Percentiles rank a stretch among this genome's conserved stretches.
These are phyloP conservation scores for Lathyrus sativus DNA, from an alignment of 306 rosid genomes.

Conservation along the genomic window DNA sequence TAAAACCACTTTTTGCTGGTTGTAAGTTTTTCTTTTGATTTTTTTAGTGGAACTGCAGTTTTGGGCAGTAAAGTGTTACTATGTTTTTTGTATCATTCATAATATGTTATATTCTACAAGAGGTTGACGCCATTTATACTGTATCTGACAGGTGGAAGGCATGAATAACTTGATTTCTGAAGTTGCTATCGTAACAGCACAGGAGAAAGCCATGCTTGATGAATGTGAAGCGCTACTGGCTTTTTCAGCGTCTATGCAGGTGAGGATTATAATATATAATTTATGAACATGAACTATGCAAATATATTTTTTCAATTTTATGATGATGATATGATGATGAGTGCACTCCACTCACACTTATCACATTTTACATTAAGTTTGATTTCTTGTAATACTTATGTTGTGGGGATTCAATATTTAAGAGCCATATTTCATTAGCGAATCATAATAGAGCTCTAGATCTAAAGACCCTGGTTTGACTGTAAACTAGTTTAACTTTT, in stretches of 20 bases:
- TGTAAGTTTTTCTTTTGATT: constrained; percentile 31
- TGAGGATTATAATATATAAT: constrained; percentile 40
- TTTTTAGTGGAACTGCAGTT: constrained; percentile 17
- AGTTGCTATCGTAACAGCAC: constrained; percentile 73
- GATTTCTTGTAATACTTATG: constrained; percentile 4
- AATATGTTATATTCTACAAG: constrained; percentile 26
- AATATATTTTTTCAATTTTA: not conserved
- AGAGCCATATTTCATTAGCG: constrained; percentile 18
- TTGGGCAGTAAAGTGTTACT: constrained; percentile 13
- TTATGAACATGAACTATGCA: constrained; percentile 26
- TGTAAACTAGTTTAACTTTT: constrained; percentile 4
- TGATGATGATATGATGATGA: constrained; percentile 26
- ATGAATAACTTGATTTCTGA: constrained; percentile 73
- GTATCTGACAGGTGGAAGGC: constrained; percentile 63
- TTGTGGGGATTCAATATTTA: constrained; percentile 12
- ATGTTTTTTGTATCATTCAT: not conserved
- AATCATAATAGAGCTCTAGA: constrained; percentile 13
- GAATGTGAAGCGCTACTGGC: constrained; percentile 78
- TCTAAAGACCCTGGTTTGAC: constrained; percentile 17
- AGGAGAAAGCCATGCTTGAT: constrained; percentile 85
- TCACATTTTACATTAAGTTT: constrained; percentile 1
- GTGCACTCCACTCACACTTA: constrained; percentile 2
- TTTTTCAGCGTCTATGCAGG: constrained; percentile 84
- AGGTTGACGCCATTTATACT: constrained; percentile 31
- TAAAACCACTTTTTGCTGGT: not conserved